Evolutionary conservation across 2,329 filamentous ascomycete species (phyloP).

Genomic region (Achaetomium macrosporum): DNA sequence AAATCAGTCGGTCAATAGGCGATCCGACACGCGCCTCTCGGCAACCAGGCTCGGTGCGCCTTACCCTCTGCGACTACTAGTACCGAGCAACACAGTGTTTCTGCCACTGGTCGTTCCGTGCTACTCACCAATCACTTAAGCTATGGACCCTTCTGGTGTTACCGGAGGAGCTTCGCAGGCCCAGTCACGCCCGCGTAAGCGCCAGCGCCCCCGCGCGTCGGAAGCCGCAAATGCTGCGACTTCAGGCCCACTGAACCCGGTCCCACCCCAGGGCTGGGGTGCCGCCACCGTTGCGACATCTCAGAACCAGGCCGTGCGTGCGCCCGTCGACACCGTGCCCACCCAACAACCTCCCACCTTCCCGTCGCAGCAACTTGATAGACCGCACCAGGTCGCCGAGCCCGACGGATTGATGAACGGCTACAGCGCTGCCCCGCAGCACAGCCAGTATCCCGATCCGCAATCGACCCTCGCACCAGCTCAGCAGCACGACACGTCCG

Average conservation of each 20-base stretch:
- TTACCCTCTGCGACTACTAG: neutral
- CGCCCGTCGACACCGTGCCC: slow-evolving; percentile 25
- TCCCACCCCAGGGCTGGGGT: slow-evolving; percentile 19
- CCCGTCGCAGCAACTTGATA: slow-evolving; percentile 25
- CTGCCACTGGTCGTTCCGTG: slow-evolving; percentile 18
- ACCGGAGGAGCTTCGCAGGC: slow-evolving; percentile 18
- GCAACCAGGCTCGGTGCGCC: slow-evolving; percentile 3
- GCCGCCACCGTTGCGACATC: slow-evolving; percentile 14
- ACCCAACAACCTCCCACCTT: slow-evolving; percentile 21
- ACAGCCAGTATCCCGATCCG: slow-evolving; percentile 24
- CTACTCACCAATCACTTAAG: slow-evolving; percentile 13
- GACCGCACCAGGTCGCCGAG: slow-evolving; percentile 25
- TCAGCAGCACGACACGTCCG: slow-evolving; percentile 23
- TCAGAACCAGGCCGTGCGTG: slow-evolving; percentile 24
- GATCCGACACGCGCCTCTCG: slow-evolving; percentile 11
- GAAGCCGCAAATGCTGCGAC: slow-evolving; percentile 22
- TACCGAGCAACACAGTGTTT: slow-evolving; percentile 18
- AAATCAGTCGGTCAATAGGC: slow-evolving; percentile 10
- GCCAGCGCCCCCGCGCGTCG: slow-evolving; percentile 21
- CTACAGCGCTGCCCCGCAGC: slow-evolving; percentile 23
- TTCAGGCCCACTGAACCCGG: slow-evolving; percentile 15
- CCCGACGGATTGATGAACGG: slow-evolving; percentile 26
- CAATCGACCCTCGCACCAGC: slow-evolving; percentile 21
- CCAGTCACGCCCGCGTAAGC: slow-evolving; percentile 25
- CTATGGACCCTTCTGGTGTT: slow-evolving; percentile 19